phyloP scores from a whole-genome alignment of 1,139 yeast genomes.

The Saccharomycopsis phalli region DNA sequence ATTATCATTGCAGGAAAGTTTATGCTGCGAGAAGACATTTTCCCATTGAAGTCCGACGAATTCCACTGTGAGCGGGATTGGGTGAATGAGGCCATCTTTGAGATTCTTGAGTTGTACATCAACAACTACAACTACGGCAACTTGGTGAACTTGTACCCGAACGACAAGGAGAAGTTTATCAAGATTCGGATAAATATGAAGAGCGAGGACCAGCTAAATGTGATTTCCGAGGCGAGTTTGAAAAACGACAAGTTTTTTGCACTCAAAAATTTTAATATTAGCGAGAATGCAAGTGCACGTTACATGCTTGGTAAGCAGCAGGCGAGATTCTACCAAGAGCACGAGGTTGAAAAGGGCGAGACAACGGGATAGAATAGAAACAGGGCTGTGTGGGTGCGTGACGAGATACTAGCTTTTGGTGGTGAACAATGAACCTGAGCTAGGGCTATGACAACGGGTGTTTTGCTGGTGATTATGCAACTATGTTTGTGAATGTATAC shows the following conservation, averaged over 20 bases:
- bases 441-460: too few relatives aligned
- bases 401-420: too few relatives aligned
- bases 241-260: slow-evolving; percentile 40
- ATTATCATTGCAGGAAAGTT: slow-evolving; percentile 42
- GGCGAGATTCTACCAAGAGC: slow-evolving; percentile 30
- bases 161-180: slow-evolving; percentile 17
- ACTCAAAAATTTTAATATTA: slow-evolving; percentile 39
- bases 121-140: slow-evolving; percentile 38
- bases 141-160: slow-evolving; percentile 28
- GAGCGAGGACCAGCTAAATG: slow-evolving; percentile 21
- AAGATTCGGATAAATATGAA: slow-evolving; percentile 12
- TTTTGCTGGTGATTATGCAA: too few relatives aligned
- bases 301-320: slow-evolving; percentile 47
- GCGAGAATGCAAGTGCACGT: slow-evolving; percentile 39
- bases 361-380: too few relatives aligned
- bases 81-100: slow-evolving; percentile 53
- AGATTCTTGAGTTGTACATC: slow-evolving; percentile 52
- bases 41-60: slow-evolving; percentile 26
- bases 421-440: too few relatives aligned
- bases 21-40: slow-evolving; percentile 18
- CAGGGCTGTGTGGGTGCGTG: too few relatives aligned
- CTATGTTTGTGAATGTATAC: too few relatives aligned
- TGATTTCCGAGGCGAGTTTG: slow-evolving; percentile 19
- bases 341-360: slow-evolving; percentile 9
- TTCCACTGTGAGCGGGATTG: slow-evolving; percentile 42